Evolutionary conservation across 176 grass and related monocot species (phyloP).

Genomic region (Carex parvula): DNA sequence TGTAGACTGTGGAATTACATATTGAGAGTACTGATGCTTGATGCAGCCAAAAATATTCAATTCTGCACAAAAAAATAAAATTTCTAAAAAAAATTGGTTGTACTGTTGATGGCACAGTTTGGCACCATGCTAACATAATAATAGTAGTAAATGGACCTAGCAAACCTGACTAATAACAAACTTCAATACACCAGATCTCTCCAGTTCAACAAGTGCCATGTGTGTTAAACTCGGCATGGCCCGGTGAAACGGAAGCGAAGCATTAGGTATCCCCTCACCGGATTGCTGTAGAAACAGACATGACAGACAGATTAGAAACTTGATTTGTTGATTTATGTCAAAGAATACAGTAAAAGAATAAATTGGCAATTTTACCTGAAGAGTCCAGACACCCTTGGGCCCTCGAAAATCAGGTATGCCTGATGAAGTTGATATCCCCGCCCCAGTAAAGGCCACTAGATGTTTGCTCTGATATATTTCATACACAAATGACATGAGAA

Average conservation of each 20-base stretch:
- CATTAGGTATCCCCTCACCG: slow-evolving; percentile 76
- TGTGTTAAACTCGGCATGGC: slow-evolving; percentile 88
- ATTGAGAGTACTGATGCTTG: not conserved
- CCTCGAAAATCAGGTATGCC: slow-evolving; percentile 98
- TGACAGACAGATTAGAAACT: not conserved
- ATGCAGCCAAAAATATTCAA: slow-evolving; percentile 1
- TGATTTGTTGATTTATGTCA: slow-evolving; percentile 18
- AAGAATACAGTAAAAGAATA: slow-evolving; percentile 8
- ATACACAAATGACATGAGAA: slow-evolving; percentile 8
- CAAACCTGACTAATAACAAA: slow-evolving; percentile 95
- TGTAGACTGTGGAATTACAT: not conserved
- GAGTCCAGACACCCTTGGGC: slow-evolving; percentile 92
- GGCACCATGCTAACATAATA: not conserved
- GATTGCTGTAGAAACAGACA: slow-evolving; percentile 51
- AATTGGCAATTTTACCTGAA: slow-evolving; percentile 62
- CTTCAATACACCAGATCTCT: slow-evolving; percentile 66
- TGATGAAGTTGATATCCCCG: slow-evolving; percentile 94
- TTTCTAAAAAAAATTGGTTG: not conserved
- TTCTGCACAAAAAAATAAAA: not conserved
- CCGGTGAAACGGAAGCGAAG: slow-evolving; percentile 80
- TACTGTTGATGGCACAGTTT: not conserved
- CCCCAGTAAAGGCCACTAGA: slow-evolving; percentile 93
- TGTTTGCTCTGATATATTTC: slow-evolving; percentile 84
- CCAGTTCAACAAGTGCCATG: slow-evolving; percentile 90
- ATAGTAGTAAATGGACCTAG: slow-evolving; percentile 11